Evolutionary conservation across 306 rosid species (phyloP).

Genomic region (Vachellia collinsii): DNA sequence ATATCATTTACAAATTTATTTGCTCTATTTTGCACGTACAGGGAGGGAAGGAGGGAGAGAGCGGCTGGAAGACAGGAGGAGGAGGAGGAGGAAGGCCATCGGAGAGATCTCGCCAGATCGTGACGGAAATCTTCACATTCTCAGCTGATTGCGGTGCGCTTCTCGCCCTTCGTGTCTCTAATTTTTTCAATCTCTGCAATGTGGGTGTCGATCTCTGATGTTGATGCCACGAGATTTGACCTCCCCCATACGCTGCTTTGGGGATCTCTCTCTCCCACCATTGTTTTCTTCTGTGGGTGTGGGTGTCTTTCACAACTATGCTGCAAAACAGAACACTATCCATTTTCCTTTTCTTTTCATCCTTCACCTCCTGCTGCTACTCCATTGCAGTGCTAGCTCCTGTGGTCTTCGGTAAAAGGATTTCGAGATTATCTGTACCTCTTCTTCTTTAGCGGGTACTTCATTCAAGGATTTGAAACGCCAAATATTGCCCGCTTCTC

Average conservation of each 20-base stretch:
- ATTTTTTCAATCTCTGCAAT: slow-evolving; percentile 41
- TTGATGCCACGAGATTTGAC: slow-evolving; percentile 19
- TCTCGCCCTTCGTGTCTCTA: slow-evolving; percentile 11
- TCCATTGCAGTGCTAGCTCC: slow-evolving; percentile 9
- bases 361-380: background rate
- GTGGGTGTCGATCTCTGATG: slow-evolving; percentile 44
- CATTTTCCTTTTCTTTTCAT: slow-evolving; percentile 18
- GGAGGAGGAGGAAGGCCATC: slow-evolving; percentile 35
- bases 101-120: slow-evolving; percentile 83
- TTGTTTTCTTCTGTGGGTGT: slow-evolving; percentile 6
- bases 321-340: background rate
- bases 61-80: background rate
- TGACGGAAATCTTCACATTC: slow-evolving; percentile 38
- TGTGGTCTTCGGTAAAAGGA: background rate
- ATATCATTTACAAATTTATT: slow-evolving; percentile 47
- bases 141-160: slow-evolving; percentile 43
- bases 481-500: slow-evolving; percentile 15
- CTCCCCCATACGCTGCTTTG: slow-evolving; percentile 32
- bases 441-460: slow-evolving; percentile 19
- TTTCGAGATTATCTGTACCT: background rate
- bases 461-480: background rate
- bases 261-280: slow-evolving; percentile 30
- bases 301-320: background rate
- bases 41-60: background rate
- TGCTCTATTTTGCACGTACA: slow-evolving; percentile 43